Conservation (phyloP, 2,329 filamentous ascomycete species). For the Trichoderma pleuroti region DNA sequence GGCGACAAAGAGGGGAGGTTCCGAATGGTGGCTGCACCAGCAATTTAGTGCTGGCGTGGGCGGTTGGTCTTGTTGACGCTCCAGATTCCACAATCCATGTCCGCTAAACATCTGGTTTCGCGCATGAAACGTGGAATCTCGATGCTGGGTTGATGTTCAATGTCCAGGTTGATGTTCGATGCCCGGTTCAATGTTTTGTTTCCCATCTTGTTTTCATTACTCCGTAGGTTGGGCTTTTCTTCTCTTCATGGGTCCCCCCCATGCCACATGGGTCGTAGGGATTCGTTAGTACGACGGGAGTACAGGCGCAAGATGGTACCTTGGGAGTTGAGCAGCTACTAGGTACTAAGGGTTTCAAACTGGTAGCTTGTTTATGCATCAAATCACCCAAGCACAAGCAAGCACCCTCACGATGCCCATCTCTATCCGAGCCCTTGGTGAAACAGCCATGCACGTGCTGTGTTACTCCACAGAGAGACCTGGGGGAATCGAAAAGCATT, state of each 20-base stretch:
- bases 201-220: not conserved
- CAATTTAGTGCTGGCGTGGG: not conserved
- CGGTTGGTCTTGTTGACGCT: not conserved
- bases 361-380: constrained; percentile 3
- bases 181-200: not conserved
- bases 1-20: not conserved
- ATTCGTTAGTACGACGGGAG: not conserved
- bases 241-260: not conserved
- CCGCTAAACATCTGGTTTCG: constrained; percentile 1
- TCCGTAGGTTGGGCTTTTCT: not conserved
- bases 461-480: not conserved
- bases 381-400: not conserved
- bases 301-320: not conserved
- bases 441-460: not conserved
- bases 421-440: not conserved
- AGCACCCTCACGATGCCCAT: not conserved
- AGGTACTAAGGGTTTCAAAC: not conserved
- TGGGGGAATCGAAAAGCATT: not conserved
- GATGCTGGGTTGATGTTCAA: not conserved
- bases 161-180: not conserved
- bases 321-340: not conserved
- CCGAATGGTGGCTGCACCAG: not conserved
- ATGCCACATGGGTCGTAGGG: not conserved
- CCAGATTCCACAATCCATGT: not conserved
- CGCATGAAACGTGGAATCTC: constrained; percentile 13